These are phyloP conservation scores for Trametes elegans DNA, from an alignment of 768 basidiomycete species.

Conservation along the genomic window DNA sequence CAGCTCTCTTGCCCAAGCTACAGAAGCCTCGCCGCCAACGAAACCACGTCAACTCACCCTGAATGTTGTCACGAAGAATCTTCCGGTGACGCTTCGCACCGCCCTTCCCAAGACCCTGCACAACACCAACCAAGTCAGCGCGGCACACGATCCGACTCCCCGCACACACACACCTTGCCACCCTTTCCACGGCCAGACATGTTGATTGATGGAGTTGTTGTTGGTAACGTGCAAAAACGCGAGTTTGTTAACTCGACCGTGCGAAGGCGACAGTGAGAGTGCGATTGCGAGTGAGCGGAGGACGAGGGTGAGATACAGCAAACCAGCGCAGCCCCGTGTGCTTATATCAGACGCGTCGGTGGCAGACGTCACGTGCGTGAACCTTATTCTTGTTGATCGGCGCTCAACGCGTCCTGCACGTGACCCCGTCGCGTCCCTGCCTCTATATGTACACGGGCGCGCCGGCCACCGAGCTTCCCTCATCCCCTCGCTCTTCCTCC, in stretches of 20 bases:
- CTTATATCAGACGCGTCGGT: slow-evolving; percentile 26
- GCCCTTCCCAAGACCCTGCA: slow-evolving; percentile 77
- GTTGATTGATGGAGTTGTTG: slow-evolving; percentile 25
- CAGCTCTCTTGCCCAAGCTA: too few species aligned
- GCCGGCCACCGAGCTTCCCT: background rate
- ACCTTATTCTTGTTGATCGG: slow-evolving; percentile 28
- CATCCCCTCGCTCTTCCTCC: slow-evolving; percentile 6
- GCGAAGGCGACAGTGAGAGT: slow-evolving; percentile 1
- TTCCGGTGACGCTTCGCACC: slow-evolving; percentile 80
- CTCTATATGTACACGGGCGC: slow-evolving; percentile 22
- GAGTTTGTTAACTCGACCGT: slow-evolving; percentile 5
- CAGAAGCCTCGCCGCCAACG: background rate
- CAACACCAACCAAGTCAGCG: background rate
- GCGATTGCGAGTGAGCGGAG: slow-evolving; percentile 4
- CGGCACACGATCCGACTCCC: background rate
- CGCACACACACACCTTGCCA: slow-evolving; percentile 52
- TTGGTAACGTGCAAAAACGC: background rate
- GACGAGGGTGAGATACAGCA: background rate
- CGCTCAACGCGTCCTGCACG: slow-evolving; percentile 27
- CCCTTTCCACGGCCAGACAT: slow-evolving; percentile 83
- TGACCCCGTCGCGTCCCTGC: slow-evolving; percentile 23
- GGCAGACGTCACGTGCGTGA: slow-evolving; percentile 13
- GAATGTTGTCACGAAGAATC: slow-evolving; percentile 80
- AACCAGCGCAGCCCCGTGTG: background rate
- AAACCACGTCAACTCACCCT: slow-evolving; percentile 46